Evolutionary conservation across 2,329 filamentous ascomycete genomes (phyloP), one percentile per base, ranked within the genome.

Genomic region (Fusarium gaditjirri): DNA sequence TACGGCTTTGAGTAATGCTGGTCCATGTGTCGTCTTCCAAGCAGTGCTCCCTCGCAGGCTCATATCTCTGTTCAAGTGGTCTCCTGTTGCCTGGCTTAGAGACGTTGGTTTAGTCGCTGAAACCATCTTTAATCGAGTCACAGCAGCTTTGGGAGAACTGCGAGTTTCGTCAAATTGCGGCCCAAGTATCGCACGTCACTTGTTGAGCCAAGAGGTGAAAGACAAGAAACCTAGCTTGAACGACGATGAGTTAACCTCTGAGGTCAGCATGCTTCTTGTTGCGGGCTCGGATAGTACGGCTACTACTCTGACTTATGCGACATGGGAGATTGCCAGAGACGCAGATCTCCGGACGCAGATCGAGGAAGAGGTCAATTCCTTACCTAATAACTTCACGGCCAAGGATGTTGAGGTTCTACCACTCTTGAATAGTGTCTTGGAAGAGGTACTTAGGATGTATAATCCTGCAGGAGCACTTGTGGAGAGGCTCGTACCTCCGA

Each of bases 271-370:
- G 64, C 35, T 67, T 14, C 44, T 67, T 21, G 61, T 67, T 21
- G 64, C 64, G 1, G 64, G 64, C 1, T 67, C 64, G 6, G 62
- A 67, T 23, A 67, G 62, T 10, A 67, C 62, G 4, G 64, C 64
- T 11, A n/a, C 64, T 5, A 67, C 62, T 4, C 6, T 67, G 2
- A 61, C 64, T 0, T 67, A 67, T 38, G 62, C 62, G 0, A 61
- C 64, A 4, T 67, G 64, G 64, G 62, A 66, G 8, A 38, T 67
- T 8, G 25, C 53, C 2, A 35, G 53, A 17, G 35, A 61, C 12
- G 11, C 29, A 2, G 1, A 29, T 0, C 35, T 67, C 1, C 27
- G 64, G 17, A 9, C 2, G 4, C 35, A 16, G 10, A 38, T 67
- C 5, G 62, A 67, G 8, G 62, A 67, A 2, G 64, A 67, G 13